Conservation (phyloP, 208 protist genomes). For the Wallacemonas sp. region DNA sequence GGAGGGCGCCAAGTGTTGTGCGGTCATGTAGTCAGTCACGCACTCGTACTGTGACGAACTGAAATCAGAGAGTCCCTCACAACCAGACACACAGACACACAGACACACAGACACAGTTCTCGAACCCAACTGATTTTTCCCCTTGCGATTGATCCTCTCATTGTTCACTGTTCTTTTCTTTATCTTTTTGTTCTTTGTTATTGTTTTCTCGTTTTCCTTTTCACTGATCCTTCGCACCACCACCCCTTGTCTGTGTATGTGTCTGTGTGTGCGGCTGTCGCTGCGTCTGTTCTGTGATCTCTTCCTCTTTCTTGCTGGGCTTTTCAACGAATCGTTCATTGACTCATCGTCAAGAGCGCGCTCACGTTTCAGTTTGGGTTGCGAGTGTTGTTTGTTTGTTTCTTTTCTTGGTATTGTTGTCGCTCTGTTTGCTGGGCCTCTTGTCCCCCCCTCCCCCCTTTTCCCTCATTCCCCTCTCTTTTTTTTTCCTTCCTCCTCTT, state of each 20-base stretch:
- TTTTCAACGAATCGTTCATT: slow-evolving; percentile 6
- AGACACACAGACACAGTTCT: no score
- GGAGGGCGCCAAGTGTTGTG: slow-evolving; percentile 24
- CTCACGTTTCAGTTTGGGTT: no score
- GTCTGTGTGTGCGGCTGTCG: background rate
- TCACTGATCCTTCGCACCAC: background rate
- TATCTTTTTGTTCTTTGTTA: slow-evolving; percentile 3
- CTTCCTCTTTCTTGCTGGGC: slow-evolving; percentile 12
- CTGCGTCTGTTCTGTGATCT: slow-evolving; percentile 3
- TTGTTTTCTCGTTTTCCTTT: background rate
- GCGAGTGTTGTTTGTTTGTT: no score
- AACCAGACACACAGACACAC: no score
- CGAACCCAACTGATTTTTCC: no score
- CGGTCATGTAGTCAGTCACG: slow-evolving; percentile 27
- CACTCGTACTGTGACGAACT: no score
- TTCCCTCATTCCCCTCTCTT: slow-evolving; percentile 15
- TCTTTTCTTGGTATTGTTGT: background rate
- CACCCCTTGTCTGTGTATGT: background rate
- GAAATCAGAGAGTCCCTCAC: no score
- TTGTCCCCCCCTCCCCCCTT: no score
- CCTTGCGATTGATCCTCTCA: background rate
- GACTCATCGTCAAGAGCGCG: background rate
- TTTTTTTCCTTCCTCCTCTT: slow-evolving; percentile 16
- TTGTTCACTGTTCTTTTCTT: background rate
- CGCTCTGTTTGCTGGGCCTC: slow-evolving; percentile 8